Evolutionary conservation across 257 asterid genomes (phyloP).

Genomic region (Nicotiana sylvestris): DNA sequence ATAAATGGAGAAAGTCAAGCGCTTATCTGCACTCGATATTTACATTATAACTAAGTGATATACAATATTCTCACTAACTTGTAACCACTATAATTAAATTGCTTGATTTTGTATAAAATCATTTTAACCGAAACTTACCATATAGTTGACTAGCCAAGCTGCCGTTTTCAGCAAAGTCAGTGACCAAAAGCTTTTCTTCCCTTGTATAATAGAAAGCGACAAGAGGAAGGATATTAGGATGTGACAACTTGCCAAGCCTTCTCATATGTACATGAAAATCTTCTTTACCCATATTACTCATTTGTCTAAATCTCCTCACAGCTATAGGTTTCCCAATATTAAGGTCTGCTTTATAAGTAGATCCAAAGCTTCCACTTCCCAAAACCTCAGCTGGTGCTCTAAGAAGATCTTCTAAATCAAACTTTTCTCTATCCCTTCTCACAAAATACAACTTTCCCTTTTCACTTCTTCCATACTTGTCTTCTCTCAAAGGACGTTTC

Average conservation of each 20-base stretch:
- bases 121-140: slow-evolving; percentile 27
- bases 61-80: no score
- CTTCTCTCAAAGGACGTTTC: neutral
- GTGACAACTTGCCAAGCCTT: slow-evolving; percentile 44
- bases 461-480: slow-evolving; percentile 12
- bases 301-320: slow-evolving; percentile 52
- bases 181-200: slow-evolving; percentile 62
- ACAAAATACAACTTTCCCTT: slow-evolving; percentile 43
- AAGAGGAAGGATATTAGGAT: slow-evolving; percentile 59
- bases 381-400: slow-evolving; percentile 62
- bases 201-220: slow-evolving; percentile 55
- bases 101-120: neutral
- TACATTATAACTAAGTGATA: no score
- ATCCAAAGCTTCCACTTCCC: slow-evolving; percentile 71
- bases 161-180: slow-evolving; percentile 46
- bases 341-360: slow-evolving; percentile 61
- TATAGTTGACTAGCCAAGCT: slow-evolving; percentile 69
- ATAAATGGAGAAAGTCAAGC: neutral
- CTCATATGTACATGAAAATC: slow-evolving; percentile 53
- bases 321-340: slow-evolving; percentile 33
- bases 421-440: slow-evolving; percentile 33
- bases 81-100: neutral
- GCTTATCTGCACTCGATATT: no score
- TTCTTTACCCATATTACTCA: slow-evolving; percentile 45
- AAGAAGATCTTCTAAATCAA: slow-evolving; percentile 57